phyloP scores from a whole-genome alignment of 768 basidiomycete species.

The Leccinellum albellum region DNA sequence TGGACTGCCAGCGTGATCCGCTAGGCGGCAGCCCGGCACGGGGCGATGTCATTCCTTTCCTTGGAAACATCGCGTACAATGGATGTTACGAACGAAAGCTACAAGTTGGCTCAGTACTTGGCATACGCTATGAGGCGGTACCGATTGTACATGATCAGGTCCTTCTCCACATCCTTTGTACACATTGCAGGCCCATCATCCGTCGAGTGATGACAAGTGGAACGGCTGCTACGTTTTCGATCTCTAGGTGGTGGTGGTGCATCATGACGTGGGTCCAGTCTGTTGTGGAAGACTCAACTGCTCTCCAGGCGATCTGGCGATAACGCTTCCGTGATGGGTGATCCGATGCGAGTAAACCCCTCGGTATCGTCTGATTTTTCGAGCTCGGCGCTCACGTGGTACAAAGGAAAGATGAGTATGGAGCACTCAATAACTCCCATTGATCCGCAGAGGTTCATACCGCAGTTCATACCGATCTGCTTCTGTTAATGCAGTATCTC shows the following conservation, averaged over 20 bases:
- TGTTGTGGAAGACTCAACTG: constrained; percentile 27
- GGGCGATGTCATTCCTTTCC: background rate
- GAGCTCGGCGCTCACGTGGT: constrained; percentile 78
- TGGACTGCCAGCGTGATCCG: no score
- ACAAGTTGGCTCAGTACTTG: background rate
- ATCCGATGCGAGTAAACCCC: constrained; percentile 40
- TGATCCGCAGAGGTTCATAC: background rate
- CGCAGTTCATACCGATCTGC: constrained; percentile 73
- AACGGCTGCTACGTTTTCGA: constrained; percentile 59
- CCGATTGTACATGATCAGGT: background rate
- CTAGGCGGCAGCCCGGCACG: no score
- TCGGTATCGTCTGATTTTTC: constrained; percentile 65
- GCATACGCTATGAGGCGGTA: background rate
- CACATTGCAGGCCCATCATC: background rate
- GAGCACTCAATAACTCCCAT: background rate
- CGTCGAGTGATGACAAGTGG: background rate
- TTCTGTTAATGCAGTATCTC: constrained; percentile 84
- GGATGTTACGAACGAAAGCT: background rate
- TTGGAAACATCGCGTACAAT: background rate
- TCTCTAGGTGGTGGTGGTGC: constrained; percentile 43
- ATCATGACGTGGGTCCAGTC: constrained; percentile 32
- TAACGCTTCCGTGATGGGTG: constrained; percentile 31
- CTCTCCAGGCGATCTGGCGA: constrained; percentile 44
- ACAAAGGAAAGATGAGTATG: background rate
- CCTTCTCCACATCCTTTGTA: background rate